Conservation (phyloP, 2,329 filamentous ascomycete species). For the Xylariomycetidae sp. region DNA sequence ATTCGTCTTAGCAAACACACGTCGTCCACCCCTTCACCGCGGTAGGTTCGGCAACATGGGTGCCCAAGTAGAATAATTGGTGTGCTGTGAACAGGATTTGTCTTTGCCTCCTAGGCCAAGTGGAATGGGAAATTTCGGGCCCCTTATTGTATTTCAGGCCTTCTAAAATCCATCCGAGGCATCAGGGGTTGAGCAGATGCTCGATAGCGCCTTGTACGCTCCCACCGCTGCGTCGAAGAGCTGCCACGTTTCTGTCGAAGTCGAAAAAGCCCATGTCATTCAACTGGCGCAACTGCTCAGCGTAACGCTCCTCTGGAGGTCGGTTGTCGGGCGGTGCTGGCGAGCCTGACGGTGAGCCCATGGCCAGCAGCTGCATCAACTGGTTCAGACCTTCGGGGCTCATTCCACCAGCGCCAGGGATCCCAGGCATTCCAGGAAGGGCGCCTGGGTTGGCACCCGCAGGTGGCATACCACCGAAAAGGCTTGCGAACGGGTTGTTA, state of each 20-base stretch:
- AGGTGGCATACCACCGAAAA: conserved; percentile 45
- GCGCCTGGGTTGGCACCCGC: conserved; percentile 29
- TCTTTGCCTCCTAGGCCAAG: too few relatives aligned
- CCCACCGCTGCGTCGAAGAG: conserved; percentile 80
- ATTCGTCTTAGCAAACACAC: too few relatives aligned
- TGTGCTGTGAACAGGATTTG: too few relatives aligned
- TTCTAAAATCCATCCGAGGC: too few relatives aligned
- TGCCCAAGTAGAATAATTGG: too few relatives aligned
- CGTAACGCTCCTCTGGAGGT: conserved; percentile 90
- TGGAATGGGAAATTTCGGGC: too few relatives aligned
- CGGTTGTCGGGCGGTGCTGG: conserved; percentile 66
- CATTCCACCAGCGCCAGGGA: too few relatives aligned
- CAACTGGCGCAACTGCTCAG: conserved; percentile 77
- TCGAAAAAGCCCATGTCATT: conserved; percentile 99
- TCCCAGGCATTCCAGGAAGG: conserved; percentile 37
- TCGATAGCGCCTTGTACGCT: conserved; percentile 91
- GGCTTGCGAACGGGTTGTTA: conserved; percentile 61
- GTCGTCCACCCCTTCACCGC: too few relatives aligned
- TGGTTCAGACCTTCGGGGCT: conserved; percentile 51
- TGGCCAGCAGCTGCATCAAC: conserved; percentile 45
- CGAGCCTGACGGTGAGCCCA: conserved; percentile 30
- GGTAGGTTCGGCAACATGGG: too few relatives aligned
- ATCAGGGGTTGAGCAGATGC: conserved; percentile 49
- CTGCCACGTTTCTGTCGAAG: conserved; percentile 87
- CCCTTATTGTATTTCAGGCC: too few relatives aligned